Evolutionary conservation across 2,329 filamentous ascomycete species (phyloP).

Genomic region (Pseudogymnoascus destructans): DNA sequence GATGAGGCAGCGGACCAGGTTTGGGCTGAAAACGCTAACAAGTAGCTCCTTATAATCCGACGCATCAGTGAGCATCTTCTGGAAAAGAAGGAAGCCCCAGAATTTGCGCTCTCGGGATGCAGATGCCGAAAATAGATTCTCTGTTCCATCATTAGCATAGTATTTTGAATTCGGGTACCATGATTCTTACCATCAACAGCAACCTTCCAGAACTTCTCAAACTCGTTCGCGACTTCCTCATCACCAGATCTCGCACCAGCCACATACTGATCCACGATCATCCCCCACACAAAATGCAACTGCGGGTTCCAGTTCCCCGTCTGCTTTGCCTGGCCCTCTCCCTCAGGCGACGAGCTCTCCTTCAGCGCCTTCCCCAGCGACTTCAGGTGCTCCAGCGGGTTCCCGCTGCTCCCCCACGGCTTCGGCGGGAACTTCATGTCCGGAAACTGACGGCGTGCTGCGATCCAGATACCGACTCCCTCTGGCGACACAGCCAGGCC

Average conservation of each 20-base stretch:
- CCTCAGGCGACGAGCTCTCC: conserved; percentile 48
- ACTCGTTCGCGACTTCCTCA: conserved; percentile 29
- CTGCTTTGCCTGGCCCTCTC: conserved; percentile 28
- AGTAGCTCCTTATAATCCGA: conserved; percentile 37
- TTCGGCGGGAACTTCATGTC: conserved; percentile 51
- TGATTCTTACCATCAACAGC: conserved; percentile 65
- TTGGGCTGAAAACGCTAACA: conserved; percentile 61
- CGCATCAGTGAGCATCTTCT: conserved; percentile 51
- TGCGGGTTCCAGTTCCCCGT: conserved; percentile 68
- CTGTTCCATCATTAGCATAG: conserved; percentile 31
- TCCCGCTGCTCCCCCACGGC: conserved; percentile 54
- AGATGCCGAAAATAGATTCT: conserved; percentile 68
- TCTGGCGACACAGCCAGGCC: conserved; percentile 71
- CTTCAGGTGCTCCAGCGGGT: conserved; percentile 60
- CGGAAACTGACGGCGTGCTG: conserved; percentile 50
- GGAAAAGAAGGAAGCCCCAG: conserved; percentile 79
- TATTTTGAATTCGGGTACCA: background rate
- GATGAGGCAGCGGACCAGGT: conserved; percentile 67
- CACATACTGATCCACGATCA: conserved; percentile 50
- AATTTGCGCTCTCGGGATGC: conserved; percentile 84
- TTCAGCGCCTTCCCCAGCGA: conserved; percentile 67
- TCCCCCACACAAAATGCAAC: conserved; percentile 77
- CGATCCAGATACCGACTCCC: conserved; percentile 79
- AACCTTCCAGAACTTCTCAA: conserved; percentile 72
- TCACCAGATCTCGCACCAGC: conserved; percentile 24